phyloP scores from a whole-genome alignment of 768 basidiomycete species.

The Kwoniella botswanensis region DNA sequence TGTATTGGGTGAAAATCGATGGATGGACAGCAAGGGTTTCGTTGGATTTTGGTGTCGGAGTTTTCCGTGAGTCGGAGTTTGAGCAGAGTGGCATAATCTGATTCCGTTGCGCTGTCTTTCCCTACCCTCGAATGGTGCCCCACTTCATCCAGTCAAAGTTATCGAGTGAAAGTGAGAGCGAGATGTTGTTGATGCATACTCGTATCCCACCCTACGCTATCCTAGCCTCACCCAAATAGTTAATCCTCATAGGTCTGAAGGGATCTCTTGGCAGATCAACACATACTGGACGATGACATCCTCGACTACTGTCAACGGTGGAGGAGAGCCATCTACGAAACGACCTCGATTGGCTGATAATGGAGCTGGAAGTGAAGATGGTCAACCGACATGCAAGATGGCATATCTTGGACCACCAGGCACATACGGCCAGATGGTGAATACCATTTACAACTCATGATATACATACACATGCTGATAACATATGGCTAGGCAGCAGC shows the following conservation, averaged over 20 bases:
- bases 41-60: conserved; percentile 27
- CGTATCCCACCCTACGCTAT: too few relatives aligned
- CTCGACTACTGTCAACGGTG: background rate
- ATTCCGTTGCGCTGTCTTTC: background rate
- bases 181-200: background rate
- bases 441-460: background rate
- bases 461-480: conserved; percentile 7
- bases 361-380: background rate
- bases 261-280: too few relatives aligned
- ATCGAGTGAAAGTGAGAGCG: background rate
- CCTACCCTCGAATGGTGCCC: conserved; percentile 3
- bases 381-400: conserved; percentile 8
- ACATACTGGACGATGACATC: background rate
- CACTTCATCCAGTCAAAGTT: background rate
- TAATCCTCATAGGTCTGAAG: too few relatives aligned
- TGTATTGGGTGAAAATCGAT: background rate
- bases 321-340: conserved; percentile 15
- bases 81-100: background rate
- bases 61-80: conserved; percentile 1
- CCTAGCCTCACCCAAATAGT: too few relatives aligned
- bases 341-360: background rate
- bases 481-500: conserved; percentile 31
- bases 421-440: conserved; percentile 52
- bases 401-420: conserved; percentile 51
- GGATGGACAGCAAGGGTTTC: conserved; percentile 11